These are phyloP conservation scores for Sporothrix dimorphospora DNA, from an alignment of 2,329 filamentous ascomycete genomes.

Conservation along the genomic window DNA sequence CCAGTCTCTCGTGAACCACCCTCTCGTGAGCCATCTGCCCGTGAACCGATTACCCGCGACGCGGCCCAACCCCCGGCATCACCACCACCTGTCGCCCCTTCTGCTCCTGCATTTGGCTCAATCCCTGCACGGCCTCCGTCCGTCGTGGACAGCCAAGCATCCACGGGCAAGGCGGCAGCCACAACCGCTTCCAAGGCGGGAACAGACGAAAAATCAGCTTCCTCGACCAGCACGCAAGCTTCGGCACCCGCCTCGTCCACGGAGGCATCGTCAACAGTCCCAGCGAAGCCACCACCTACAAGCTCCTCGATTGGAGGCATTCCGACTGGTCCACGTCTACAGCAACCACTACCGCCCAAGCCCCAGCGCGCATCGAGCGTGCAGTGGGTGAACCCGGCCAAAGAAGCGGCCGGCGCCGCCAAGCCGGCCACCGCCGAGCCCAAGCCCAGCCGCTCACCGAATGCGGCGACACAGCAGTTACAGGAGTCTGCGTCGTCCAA, in stretches of 20 bases:
- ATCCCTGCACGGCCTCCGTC: constrained; percentile 53
- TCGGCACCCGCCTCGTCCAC: constrained; percentile 21
- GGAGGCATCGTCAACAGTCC: constrained; percentile 42
- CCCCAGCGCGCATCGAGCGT: constrained; percentile 56
- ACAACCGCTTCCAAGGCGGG: constrained; percentile 59
- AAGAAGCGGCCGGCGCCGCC: constrained; percentile 41
- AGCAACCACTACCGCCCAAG: constrained; percentile 46
- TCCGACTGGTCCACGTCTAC: constrained; percentile 58
- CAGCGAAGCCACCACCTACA: constrained; percentile 44
- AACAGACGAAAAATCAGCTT: constrained; percentile 51
- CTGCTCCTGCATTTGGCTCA: constrained; percentile 61
- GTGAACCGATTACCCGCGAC: constrained; percentile 29
- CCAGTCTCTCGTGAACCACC: not conserved
- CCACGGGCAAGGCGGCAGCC: constrained; percentile 46
- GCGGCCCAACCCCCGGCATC: constrained; percentile 51
- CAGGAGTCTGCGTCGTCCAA: constrained; percentile 53
- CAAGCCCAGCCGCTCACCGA: constrained; percentile 47
- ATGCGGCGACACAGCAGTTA: constrained; percentile 37
- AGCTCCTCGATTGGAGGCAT: constrained; percentile 54
- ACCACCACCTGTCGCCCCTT: constrained; percentile 60
- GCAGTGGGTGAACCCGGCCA: constrained; percentile 61
- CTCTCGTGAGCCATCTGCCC: not conserved
- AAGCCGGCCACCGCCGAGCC: constrained; percentile 55
- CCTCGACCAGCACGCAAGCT: constrained; percentile 44
- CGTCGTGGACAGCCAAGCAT: constrained; percentile 42